Evolutionary conservation across 805 yeast species (phyloP), one percentile per base, ranked within the genome.

Genomic region (Zygoascus bituminiphila): DNA sequence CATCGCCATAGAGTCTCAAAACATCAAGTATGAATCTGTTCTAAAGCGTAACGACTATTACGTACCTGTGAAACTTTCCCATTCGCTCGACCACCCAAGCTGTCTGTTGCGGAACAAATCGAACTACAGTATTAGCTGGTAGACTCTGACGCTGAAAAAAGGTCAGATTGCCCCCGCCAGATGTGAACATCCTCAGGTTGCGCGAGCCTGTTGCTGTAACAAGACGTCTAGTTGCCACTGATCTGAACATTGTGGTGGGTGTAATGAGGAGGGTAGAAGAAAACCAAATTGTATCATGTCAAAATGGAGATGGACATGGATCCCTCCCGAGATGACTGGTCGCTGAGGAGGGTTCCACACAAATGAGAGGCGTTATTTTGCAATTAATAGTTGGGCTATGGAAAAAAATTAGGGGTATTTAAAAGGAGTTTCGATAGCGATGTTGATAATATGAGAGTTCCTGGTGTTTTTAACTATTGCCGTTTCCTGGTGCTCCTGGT

Each of bases 1-100:
- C n/a, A n/a, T n/a, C n/a, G n/a, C n/a, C n/a, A n/a, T n/a, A n/a
- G n/a, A 17, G 8, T 10, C 44, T 15, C 19, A 40, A 14, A 22
- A 19, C 5, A 6, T 5, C 37, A 17, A 17, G 20, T 17, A 22
- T 5, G 22, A 44, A 52, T 74, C n/a, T n/a, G n/a, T n/a, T 29
- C 33, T 12, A 4, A 4, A 29, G 33, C 10, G 10, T 15, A 4
- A 29, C n/a, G 10, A 4, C 3, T 7, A 15, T 5, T 36, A 36
- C 39, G 14, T 12, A 36, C 39, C 44, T 66, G 62, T 80, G 75
- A 70, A 84, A 86, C 62, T 82, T 83, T 26, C 95, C 95, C 95
- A 86, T 86, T 53, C 95, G 72, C 65, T 86, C 95, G 17, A 86
- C 95, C 17, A 86, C 78, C 88, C 93, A 86, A 2, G 95, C 95